Percentiles rank a stretch among this genome's conserved stretches.
Conservation (phyloP, 2,329 filamentous ascomycete species). For the Chrysoporthe puriensis region DNA sequence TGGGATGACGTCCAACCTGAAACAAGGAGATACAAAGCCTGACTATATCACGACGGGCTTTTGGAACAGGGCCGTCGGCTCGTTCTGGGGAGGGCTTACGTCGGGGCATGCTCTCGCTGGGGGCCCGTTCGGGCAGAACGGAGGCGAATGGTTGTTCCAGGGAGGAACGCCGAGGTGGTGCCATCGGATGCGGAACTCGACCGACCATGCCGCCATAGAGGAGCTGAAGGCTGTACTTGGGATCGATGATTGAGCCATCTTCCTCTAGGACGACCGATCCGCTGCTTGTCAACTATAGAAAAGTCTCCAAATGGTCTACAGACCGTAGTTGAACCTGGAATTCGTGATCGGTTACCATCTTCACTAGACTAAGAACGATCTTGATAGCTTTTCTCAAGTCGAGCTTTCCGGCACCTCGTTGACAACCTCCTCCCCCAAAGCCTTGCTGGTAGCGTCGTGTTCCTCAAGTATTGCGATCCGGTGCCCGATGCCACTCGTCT, state of each 20-base stretch:
- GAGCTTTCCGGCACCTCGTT: conserved; percentile 2
- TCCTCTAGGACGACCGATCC: no score
- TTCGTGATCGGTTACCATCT: not conserved
- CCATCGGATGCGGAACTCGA: conserved; percentile 8
- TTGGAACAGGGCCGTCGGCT: not conserved
- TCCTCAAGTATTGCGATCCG: conserved; percentile 14
- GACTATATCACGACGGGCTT: conserved; percentile 13
- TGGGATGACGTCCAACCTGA: conserved; percentile 10
- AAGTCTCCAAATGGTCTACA: no score
- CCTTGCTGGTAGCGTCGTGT: conserved; percentile 7
- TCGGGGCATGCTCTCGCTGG: conserved; percentile 6
- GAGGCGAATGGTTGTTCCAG: conserved; percentile 20
- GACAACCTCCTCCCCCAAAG: not conserved
- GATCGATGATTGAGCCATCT: not conserved
- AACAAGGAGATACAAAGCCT: not conserved
- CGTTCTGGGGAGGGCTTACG: not conserved
- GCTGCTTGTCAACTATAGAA: no score
- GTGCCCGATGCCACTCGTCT: conserved; percentile 19
- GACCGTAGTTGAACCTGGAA: not conserved
- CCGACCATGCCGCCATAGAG: conserved; percentile 8
- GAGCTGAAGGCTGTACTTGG: conserved; percentile 17
- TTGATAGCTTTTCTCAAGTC: not conserved
- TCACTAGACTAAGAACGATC: not conserved
- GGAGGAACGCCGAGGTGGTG: conserved; percentile 15
- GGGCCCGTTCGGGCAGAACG: conserved; percentile 10